Percentiles rank a stretch among this genome's conserved stretches.
Conservation (phyloP, 768 basidiomycete genomes). For the Leccinum rimulosum region DNA sequence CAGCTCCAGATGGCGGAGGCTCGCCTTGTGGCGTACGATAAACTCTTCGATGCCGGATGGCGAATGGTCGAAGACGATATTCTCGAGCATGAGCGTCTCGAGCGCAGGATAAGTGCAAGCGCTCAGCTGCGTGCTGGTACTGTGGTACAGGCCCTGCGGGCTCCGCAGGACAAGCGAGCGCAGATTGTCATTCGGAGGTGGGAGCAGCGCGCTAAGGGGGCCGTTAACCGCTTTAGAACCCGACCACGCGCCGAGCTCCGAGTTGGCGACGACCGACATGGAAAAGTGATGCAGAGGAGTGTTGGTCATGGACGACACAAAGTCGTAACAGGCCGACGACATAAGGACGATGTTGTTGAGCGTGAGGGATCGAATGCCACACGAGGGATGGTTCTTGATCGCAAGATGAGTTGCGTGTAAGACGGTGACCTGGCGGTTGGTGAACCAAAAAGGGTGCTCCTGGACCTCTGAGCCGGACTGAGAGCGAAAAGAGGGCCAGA, state of each 20-base stretch:
- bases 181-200: constrained; percentile 17
- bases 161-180: constrained; percentile 26
- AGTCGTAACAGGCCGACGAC: constrained; percentile 28
- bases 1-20: constrained; percentile 24
- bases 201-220: constrained; percentile 26
- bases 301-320: constrained; percentile 23
- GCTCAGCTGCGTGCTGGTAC: constrained; percentile 20
- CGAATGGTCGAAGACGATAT: constrained; percentile 27
- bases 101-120: constrained; percentile 26
- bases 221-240: constrained; percentile 30
- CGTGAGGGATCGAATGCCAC: constrained; percentile 20
- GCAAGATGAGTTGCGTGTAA: constrained; percentile 25
- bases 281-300: constrained; percentile 31
- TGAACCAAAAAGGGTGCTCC: constrained; percentile 33
- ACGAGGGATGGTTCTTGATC: constrained; percentile 14
- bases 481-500: constrained; percentile 32
- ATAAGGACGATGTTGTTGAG: constrained; percentile 27
- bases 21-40: constrained; percentile 30
- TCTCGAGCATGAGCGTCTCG: constrained; percentile 28
- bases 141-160: constrained; percentile 30
- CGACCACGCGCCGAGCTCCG: constrained; percentile 29
- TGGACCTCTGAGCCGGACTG: constrained; percentile 21
- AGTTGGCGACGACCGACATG: constrained; percentile 31
- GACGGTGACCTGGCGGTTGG: constrained; percentile 26
- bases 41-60: constrained; percentile 30